Evolutionary conservation across 257 asterid genomes (phyloP), one percentile per base, ranked within the genome.

Genomic region (Plectranthus barbatus): DNA sequence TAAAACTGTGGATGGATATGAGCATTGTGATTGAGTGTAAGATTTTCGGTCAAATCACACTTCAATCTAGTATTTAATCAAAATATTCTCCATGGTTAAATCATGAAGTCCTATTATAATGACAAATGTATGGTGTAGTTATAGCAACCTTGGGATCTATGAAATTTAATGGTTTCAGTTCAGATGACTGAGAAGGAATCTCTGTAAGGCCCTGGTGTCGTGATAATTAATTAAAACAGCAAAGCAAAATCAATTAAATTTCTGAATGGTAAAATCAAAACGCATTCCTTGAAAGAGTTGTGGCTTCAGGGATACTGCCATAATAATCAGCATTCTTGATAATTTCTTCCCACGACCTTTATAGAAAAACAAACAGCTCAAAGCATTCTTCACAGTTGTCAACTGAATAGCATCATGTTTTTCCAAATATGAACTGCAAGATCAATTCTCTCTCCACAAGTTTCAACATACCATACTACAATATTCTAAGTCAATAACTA

Each of bases 261-360:
- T 85, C 72, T 79, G 97, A 70, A 90, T 93, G 68, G 95, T 82
- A 75, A 93, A 93, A 74, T 93, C 99, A 79, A 93, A 88, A 42
- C 97, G 96, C 86, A 93, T 17, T 50, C 99, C 99, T 84, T 93
- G 97, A 73, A 93, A 93, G 44, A 90, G 86, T 67, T 93, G 97
- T 0, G 99, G 97, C 89, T 90, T 93, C 86, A 93, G 72, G 62
- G 99, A 87, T 97, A 87, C 99, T 93, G 94, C 72, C 68, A 81
- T 21, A 64, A 77, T 52, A 68, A 46, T 74, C 46, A 67, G 69
- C 52, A 70, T 40, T 52, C 21, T 26, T 14, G 61, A 46, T 31
- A 49, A 4, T 33, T 55, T 1, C 29, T 46, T 19, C 6, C 44
- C 15, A 29, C 68, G 56, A 49, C 5, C 36, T 18, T 8, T 53